Evolutionary conservation across 1,284 basidiomycete species (phyloP).

Genomic region (Ganoderma lucidum): DNA sequence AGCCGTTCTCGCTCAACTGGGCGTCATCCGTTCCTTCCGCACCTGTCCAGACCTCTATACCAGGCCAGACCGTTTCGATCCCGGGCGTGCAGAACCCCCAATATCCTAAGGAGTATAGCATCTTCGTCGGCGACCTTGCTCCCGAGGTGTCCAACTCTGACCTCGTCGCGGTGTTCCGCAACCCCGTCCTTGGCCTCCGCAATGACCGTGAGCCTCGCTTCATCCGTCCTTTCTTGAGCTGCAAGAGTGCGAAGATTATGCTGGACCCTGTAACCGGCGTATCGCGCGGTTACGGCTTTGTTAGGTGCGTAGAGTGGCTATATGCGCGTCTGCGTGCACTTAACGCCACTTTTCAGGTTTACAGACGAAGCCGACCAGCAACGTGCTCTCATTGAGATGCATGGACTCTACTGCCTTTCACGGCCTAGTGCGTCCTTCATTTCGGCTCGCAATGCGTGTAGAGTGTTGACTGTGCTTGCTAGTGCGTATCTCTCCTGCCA

Average conservation of each 20-base stretch:
- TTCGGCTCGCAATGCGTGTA: constrained; percentile 2
- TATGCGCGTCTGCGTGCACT: constrained; percentile 11
- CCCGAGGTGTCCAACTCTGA: constrained; percentile 92
- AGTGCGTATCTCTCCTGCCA: constrained; percentile 93
- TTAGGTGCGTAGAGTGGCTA: constrained; percentile 60
- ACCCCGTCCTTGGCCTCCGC: constrained; percentile 82
- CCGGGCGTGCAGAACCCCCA: constrained; percentile 54
- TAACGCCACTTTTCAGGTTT: constrained; percentile 58
- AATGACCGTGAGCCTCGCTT: constrained; percentile 85
- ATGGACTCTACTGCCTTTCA: constrained; percentile 85
- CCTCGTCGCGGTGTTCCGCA: constrained; percentile 86
- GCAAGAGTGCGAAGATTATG: constrained; percentile 95
- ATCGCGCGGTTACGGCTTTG: constrained; percentile 91
- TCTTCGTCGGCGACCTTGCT: constrained; percentile 91
- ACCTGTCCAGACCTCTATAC: constrained; percentile 46
- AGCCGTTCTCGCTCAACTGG: constrained; percentile 83
- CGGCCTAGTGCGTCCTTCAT: constrained; percentile 72
- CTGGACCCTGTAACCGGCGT: constrained; percentile 87
- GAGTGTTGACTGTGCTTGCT: constrained; percentile 24
- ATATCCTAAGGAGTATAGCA: constrained; percentile 85
- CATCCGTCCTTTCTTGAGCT: constrained; percentile 85
- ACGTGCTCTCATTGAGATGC: constrained; percentile 90
- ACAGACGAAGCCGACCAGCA: constrained; percentile 88
- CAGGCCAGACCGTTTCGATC: constrained; percentile 42
- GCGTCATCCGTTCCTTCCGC: constrained; percentile 68